These are phyloP conservation scores for Daedaleopsis nitida DNA, from an alignment of 768 basidiomycete species.

Conservation along the genomic window DNA sequence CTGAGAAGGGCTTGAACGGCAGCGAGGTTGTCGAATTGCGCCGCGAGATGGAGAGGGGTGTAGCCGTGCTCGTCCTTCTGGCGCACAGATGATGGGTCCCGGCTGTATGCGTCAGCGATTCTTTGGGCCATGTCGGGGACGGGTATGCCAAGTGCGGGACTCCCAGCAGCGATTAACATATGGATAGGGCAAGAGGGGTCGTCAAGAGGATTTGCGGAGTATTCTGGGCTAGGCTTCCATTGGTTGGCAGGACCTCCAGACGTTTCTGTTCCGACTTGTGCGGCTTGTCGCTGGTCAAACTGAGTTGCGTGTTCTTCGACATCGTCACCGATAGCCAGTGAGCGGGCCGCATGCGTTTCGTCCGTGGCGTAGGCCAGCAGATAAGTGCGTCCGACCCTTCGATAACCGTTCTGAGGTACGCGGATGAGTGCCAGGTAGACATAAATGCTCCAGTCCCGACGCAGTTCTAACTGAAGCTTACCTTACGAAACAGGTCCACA, in stretches of 20 bases:
- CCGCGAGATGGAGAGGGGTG: conserved; percentile 21
- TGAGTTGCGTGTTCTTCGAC: neutral
- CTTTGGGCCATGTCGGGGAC: neutral
- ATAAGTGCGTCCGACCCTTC: conserved; percentile 22
- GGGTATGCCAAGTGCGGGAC: neutral
- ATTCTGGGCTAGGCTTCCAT: too few relatives aligned
- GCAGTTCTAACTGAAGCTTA: neutral
- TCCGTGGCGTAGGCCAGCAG: conserved; percentile 19
- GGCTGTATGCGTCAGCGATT: conserved; percentile 4
- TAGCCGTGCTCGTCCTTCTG: conserved; percentile 12
- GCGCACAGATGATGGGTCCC: conserved; percentile 1
- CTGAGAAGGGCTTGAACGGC: conserved; percentile 8
- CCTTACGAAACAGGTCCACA: conserved; percentile 22
- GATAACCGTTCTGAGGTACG: conserved; percentile 19
- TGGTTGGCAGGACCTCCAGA: too few relatives aligned
- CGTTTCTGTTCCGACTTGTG: neutral
- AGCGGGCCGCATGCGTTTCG: conserved; percentile 19
- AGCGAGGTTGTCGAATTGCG: neutral
- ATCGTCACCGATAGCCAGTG: conserved; percentile 11
- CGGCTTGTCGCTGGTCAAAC: neutral
- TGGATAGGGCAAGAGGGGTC: conserved; percentile 14
- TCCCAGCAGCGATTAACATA: neutral
- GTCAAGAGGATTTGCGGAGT: neutral
- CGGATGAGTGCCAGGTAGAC: neutral
- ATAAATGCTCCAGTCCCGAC: neutral